Percentiles rank a stretch among this genome's conserved stretches.
These are phyloP conservation scores for Leishmania gerbilli DNA, from an alignment of 208 protist species.

Conservation along the genomic window DNA sequence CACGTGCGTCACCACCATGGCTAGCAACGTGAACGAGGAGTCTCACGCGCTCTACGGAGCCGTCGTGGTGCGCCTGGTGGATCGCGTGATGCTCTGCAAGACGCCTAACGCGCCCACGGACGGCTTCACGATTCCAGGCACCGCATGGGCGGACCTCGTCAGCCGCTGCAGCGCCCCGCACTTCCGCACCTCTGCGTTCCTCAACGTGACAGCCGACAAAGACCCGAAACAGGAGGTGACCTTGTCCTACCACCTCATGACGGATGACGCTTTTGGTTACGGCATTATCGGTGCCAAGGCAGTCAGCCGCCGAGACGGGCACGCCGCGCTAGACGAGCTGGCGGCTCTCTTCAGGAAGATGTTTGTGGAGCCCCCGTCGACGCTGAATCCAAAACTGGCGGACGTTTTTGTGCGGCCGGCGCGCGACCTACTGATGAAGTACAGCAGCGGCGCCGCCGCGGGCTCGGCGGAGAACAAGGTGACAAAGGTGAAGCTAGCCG, in stretches of 20 bases:
- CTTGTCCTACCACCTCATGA: conserved; percentile 86
- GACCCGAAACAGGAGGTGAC: conserved; percentile 45
- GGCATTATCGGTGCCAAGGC: conserved; percentile 57
- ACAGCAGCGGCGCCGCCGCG: conserved; percentile 30
- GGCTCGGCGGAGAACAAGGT: conserved; percentile 59
- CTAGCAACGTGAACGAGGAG: conserved; percentile 12
- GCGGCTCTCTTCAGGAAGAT: conserved; percentile 81
- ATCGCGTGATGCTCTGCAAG: conserved; percentile 79
- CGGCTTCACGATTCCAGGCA: conserved; percentile 71
- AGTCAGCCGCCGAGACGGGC: conserved; percentile 55
- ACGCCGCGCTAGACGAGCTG: conserved; percentile 74
- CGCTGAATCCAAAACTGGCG: conserved; percentile 60
- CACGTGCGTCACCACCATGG: conserved; percentile 6
- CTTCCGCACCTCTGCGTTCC: conserved; percentile 75
- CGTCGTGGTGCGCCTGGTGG: conserved; percentile 77
- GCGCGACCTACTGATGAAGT: conserved; percentile 62
- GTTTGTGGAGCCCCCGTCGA: conserved; percentile 75
- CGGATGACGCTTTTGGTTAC: conserved; percentile 74
- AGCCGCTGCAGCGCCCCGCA: conserved; percentile 78
- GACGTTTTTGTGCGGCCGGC: conserved; percentile 75
- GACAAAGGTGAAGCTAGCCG: conserved; percentile 65
- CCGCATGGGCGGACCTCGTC: conserved; percentile 77
- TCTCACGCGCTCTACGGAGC: conserved; percentile 60
- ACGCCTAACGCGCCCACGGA: conserved; percentile 49
- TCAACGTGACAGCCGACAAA: conserved; percentile 42